Conservation (phyloP, 2,329 filamentous ascomycete genomes). For the Penicillium sp. region DNA sequence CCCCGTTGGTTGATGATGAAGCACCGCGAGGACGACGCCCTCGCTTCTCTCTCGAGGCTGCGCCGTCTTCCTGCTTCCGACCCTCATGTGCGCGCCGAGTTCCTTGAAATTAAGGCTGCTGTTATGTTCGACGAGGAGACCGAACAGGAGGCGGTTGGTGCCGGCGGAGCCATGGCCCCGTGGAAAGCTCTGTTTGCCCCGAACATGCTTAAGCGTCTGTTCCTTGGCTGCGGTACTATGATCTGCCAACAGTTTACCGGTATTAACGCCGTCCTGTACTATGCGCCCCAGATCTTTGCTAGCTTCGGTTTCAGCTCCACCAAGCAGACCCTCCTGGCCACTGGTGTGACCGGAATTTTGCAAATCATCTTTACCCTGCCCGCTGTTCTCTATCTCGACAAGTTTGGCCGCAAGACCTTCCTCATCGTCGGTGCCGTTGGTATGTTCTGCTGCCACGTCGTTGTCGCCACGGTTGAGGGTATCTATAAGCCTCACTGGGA, state of each 20-base stretch:
- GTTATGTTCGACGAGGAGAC: slow-evolving; percentile 73
- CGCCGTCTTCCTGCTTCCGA: slow-evolving; percentile 62
- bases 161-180: slow-evolving; percentile 19
- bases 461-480: slow-evolving; percentile 56
- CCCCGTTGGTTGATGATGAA: slow-evolving; percentile 74
- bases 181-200: slow-evolving; percentile 30
- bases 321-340: slow-evolving; percentile 26
- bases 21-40: slow-evolving; percentile 66
- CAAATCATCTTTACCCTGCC: slow-evolving; percentile 39
- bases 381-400: slow-evolving; percentile 38
- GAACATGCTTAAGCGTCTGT: slow-evolving; percentile 29
- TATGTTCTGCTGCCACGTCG: slow-evolving; percentile 69
- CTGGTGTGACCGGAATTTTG: slow-evolving; percentile 29
- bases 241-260: slow-evolving; percentile 51
- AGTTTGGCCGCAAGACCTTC: slow-evolving; percentile 38
- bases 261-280: slow-evolving; percentile 45
- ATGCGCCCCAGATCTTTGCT: slow-evolving; percentile 34
- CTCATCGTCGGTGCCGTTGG: slow-evolving; percentile 56
- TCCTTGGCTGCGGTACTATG: slow-evolving; percentile 31
- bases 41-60: slow-evolving; percentile 61
- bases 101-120: slow-evolving; percentile 79
- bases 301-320: slow-evolving; percentile 27
- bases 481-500: slow-evolving; percentile 58
- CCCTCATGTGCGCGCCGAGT: slow-evolving; percentile 70
- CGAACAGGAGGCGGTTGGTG: slow-evolving; percentile 50